Evolutionary conservation across 345 rosid species (phyloP).

Genomic region (Camelina hispida): DNA sequence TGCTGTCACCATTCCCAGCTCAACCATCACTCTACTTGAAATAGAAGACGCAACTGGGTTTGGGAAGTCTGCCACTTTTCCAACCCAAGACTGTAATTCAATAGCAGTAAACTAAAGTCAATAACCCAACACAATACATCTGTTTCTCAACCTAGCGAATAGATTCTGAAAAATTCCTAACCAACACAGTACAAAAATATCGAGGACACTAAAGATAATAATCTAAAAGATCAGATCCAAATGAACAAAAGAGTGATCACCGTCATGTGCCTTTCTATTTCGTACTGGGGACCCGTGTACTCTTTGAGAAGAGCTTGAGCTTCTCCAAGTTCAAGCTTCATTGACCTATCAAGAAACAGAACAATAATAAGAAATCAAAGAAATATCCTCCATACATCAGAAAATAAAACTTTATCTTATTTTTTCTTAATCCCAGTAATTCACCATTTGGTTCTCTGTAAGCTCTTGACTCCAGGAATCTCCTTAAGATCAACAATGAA

Average conservation of each 20-base stretch:
- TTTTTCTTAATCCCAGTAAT: slow-evolving; percentile 1
- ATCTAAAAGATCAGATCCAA: slow-evolving; percentile 26
- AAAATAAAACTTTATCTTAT: background rate
- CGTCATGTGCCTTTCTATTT: slow-evolving; percentile 76
- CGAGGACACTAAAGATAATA: slow-evolving; percentile 1
- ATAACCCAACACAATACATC: slow-evolving; percentile 10
- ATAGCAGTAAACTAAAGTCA: slow-evolving; percentile 29
- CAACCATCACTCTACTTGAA: slow-evolving; percentile 95
- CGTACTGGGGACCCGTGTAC: slow-evolving; percentile 69
- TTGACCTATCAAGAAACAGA: slow-evolving; percentile 59
- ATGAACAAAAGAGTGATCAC: slow-evolving; percentile 53
- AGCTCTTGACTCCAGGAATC: slow-evolving; percentile 80
- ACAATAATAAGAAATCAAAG: slow-evolving; percentile 9
- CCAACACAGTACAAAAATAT: slow-evolving; percentile 16
- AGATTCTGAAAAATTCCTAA: background rate
- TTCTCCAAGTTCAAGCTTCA: slow-evolving; percentile 67
- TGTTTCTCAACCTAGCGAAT: slow-evolving; percentile 19
- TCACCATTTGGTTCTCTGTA: slow-evolving; percentile 93
- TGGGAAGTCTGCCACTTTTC: slow-evolving; percentile 72
- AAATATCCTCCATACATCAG: no score
- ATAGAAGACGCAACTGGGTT: slow-evolving; percentile 91
- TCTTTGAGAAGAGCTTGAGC: slow-evolving; percentile 68
- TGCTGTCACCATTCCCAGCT: slow-evolving; percentile 91
- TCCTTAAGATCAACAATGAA: slow-evolving; percentile 82
- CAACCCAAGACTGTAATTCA: slow-evolving; percentile 73